Conservation (phyloP, 805 yeast species). For the Barnettozyma sucrosica region DNA sequence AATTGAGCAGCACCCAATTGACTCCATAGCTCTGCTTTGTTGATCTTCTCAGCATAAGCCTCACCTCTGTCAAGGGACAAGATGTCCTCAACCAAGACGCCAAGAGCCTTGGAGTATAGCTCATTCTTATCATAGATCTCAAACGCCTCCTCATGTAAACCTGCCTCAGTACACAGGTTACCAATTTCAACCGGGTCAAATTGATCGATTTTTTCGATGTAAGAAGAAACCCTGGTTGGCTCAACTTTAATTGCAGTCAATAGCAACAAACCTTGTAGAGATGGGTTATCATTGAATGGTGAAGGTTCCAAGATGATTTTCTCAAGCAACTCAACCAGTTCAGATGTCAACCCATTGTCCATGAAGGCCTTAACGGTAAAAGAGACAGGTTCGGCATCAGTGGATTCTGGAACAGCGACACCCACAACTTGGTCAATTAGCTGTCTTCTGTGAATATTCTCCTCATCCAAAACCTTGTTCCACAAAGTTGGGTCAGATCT, state of each 20-base stretch:
- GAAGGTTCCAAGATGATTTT: constrained; percentile 96
- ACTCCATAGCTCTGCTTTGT: constrained; percentile 84
- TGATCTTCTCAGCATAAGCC: constrained; percentile 84
- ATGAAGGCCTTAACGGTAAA: constrained; percentile 92
- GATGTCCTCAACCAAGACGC: constrained; percentile 85
- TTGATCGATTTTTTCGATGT: constrained; percentile 84
- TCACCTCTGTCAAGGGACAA: constrained; percentile 95
- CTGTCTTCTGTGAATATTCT: constrained; percentile 83
- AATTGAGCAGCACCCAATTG: constrained; percentile 95
- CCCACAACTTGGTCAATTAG: constrained; percentile 92
- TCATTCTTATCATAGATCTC: constrained; percentile 86
- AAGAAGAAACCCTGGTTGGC: constrained; percentile 72
- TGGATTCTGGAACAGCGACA: constrained; percentile 91
- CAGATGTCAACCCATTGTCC: constrained; percentile 90
- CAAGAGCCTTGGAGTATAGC: constrained; percentile 71
- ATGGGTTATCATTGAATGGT: constrained; percentile 91
- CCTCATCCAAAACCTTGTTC: constrained; percentile 69
- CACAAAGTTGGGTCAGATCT: constrained; percentile 86
- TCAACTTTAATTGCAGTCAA: constrained; percentile 96
- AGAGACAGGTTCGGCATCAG: constrained; percentile 90
- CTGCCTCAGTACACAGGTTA: constrained; percentile 82
- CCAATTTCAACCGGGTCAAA: constrained; percentile 94
- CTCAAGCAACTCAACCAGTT: constrained; percentile 89
- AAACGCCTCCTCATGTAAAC: constrained; percentile 88
- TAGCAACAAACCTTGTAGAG: constrained; percentile 86